Evolutionary conservation across 1,284 basidiomycete genomes (phyloP), one percentile per base, ranked within the genome.

Genomic region (Puccinia brachypodii): DNA sequence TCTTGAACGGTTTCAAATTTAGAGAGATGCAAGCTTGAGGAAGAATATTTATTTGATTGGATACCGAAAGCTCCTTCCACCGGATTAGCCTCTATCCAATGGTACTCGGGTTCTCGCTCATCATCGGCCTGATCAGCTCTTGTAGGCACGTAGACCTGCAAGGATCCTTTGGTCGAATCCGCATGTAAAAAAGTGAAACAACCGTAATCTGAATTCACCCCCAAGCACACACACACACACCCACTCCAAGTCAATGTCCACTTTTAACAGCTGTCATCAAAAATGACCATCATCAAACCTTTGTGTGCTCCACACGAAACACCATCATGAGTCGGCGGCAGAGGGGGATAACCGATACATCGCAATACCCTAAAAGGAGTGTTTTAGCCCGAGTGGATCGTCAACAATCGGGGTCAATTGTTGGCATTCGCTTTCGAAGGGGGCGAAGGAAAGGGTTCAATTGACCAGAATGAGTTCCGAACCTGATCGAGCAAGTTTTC

Each of bases 141-240:
- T 44, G 42, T 56, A 79, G 86, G 88, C 40, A 92, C 85, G 86
- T 92, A 94, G 2, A 95, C 94, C 86, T 95, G 93, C 0, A 95
- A 88, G 0, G 94, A 93, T 66, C 89, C 90, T 0, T 88, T 90
- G 0, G 92, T 94, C 2, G 91, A 90, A 86, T 95, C 94, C 16
- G 93, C 90, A 84, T 92, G 90, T 11, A 95, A 88, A 85, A 95
- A 91, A 13, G 93, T 94, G 71, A n/a, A 84, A 58, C 25, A 68
- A 93, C 92, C 93, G 94, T 83, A 94, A 86, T 86, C 93, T 94
- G 19, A 94, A 93, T 83, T 94, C 95, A 85, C 95, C 94, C 85
- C 91, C 92, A 85, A 78, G 53, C 74, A 47, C 85, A n/a, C 14
- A 7, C 28, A 22, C 42, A 36, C 38, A 82, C 38, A 53, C 19